Conservation (phyloP, 306 rosid species). For the Herpetospermum pedunculosum region DNA sequence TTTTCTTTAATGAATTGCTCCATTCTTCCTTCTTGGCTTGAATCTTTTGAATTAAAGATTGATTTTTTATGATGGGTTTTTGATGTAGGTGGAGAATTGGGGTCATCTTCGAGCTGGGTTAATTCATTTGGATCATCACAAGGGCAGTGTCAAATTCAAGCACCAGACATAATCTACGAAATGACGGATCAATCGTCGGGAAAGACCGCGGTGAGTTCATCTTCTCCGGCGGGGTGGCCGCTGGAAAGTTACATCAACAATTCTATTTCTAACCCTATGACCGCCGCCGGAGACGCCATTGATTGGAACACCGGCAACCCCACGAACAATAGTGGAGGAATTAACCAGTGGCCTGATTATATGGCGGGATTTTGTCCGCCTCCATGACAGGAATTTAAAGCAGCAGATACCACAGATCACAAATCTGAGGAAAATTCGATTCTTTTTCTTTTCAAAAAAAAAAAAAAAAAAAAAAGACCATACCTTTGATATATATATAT, state of each 20-base stretch:
- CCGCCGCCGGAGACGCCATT: background rate
- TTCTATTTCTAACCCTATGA: background rate
- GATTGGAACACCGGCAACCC: background rate
- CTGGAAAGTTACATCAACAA: background rate
- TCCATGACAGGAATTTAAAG: slow-evolving; percentile 1
- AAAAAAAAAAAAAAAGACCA: background rate
- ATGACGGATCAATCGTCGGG: background rate
- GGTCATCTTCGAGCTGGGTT: slow-evolving; percentile 1
- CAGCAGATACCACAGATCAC: background rate
- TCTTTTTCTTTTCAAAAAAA: background rate
- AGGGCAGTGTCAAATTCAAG: background rate
- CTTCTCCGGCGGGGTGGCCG: background rate
- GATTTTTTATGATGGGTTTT: background rate
- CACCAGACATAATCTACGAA: background rate
- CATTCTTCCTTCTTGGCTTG: background rate
- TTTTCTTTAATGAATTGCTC: background rate
- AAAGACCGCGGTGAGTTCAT: background rate
- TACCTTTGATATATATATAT: slow-evolving; percentile 3
- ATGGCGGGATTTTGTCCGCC: slow-evolving; percentile 3
- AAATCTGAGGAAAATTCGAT: slow-evolving; percentile 1
- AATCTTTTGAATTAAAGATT: background rate
- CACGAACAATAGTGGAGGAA: background rate
- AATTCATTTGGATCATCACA: slow-evolving; percentile 6
- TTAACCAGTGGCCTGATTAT: background rate
- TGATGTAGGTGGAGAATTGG: background rate